A percentile compares a stretch with the other conserved stretches of the same genome.
Conservation (phyloP, 192 early-diverging fungal genomes). For the Backusella tuberculispora region DNA sequence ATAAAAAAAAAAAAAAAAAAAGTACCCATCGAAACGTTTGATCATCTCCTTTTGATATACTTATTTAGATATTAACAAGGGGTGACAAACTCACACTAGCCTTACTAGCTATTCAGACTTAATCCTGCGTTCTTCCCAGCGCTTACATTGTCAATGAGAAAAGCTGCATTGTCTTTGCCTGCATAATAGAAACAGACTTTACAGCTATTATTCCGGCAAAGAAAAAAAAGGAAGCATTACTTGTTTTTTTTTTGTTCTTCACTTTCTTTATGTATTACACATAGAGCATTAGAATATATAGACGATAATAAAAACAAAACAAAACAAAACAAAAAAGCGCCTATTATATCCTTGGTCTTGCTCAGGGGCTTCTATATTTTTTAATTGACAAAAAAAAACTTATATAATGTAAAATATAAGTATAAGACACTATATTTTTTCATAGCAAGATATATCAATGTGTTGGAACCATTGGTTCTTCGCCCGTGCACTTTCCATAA, state of each 20-base stretch:
- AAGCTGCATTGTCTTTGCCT: slow-evolving; percentile 2
- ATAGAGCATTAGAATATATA: not conserved
- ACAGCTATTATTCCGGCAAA: not conserved
- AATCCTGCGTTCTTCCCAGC: not conserved
- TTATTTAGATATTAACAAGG: slow-evolving; percentile 18
- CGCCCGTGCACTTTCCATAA: slow-evolving; percentile 10
- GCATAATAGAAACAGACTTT: slow-evolving; percentile 1
- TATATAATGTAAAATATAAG: not conserved
- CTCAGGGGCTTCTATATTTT: not conserved
- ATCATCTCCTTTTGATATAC: not conserved
- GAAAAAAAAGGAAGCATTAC: slow-evolving; percentile 1
- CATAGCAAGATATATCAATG: not conserved
- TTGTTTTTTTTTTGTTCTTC: not conserved
- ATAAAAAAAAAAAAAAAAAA: not conserved
- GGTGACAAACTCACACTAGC: not conserved
- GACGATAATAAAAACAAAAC: not conserved
- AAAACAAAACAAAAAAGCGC: not conserved
- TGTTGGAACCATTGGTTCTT: not conserved
- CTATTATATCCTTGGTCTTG: not conserved
- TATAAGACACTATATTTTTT: not conserved
- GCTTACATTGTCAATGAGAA: slow-evolving; percentile 10
- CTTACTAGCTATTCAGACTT: not conserved
- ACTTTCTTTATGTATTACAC: not conserved
- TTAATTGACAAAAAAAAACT: not conserved
- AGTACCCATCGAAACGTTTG: slow-evolving; percentile 1